Percentiles rank a stretch among this genome's conserved stretches.
phyloP scores from a whole-genome alignment of 176 grass and related monocot genomes.

The Chrysopogon serrulatus region DNA sequence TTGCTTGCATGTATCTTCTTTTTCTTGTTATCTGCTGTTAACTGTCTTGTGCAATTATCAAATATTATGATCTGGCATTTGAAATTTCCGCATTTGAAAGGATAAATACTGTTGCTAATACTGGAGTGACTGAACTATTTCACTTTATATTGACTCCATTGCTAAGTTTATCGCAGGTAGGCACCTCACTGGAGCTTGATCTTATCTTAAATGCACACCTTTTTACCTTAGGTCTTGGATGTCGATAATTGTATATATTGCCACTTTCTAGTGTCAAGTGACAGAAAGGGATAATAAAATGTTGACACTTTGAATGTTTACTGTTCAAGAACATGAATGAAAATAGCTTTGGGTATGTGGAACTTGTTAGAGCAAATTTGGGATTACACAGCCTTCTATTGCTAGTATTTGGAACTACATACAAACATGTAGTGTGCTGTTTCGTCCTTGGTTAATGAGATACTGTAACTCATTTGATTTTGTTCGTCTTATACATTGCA shows the following conservation, averaged over 20 bases:
- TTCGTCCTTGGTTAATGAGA: neutral
- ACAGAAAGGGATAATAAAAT: neutral
- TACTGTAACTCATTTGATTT: neutral
- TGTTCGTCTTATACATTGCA: neutral
- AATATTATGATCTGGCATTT: neutral
- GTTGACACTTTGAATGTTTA: neutral
- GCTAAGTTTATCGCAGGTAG: slow-evolving; percentile 5
- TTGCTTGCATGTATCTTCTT: slow-evolving; percentile 5
- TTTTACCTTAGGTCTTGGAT: neutral
- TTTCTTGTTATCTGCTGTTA: slow-evolving; percentile 2
- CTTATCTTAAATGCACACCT: neutral
- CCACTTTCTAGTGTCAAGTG: neutral
- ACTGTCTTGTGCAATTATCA: neutral
- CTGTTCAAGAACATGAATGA: neutral
- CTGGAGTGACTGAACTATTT: neutral
- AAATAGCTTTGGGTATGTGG: neutral
- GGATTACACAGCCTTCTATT: neutral
- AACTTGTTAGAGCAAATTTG: slow-evolving; percentile 5
- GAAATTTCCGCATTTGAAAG: neutral
- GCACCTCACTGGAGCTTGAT: neutral
- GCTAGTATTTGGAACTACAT: neutral
- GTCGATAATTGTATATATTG: neutral
- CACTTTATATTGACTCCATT: neutral
- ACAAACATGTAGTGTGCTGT: neutral
- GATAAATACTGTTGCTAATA: neutral